These are phyloP conservation scores for Nitzschia sp. DNA, from an alignment of 108 stramenopile genomes.

Conservation along the genomic window DNA sequence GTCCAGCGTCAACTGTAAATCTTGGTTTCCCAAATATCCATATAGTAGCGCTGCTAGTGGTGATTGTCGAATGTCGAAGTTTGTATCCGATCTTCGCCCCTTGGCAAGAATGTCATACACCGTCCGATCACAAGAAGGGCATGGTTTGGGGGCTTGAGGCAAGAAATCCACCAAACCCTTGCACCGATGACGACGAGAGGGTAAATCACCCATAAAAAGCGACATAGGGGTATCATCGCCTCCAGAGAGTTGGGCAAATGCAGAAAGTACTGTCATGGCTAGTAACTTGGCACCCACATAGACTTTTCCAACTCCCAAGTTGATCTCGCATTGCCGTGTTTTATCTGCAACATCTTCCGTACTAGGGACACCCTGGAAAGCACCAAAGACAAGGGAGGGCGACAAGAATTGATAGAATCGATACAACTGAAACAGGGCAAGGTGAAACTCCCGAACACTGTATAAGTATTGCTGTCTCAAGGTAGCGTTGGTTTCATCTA, in stretches of 20 bases:
- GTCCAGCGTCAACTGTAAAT: conserved; percentile 15
- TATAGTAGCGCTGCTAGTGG: conserved; percentile 56
- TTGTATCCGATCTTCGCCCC: conserved; percentile 39
- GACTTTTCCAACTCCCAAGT: conserved; percentile 36
- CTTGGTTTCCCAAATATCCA: conserved; percentile 38
- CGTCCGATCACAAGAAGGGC: conserved; percentile 21
- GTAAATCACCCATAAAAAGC: conserved; percentile 53
- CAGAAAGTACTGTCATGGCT: conserved; percentile 39
- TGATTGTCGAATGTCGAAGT: conserved; percentile 53
- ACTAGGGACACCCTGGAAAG: conserved; percentile 37
- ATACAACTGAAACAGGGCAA: conserved; percentile 48
- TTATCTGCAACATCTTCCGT: conserved; percentile 19
- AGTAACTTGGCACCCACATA: conserved; percentile 57
- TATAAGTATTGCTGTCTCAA: conserved; percentile 46
- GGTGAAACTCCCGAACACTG: conserved; percentile 42
- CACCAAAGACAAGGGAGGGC: conserved; percentile 32
- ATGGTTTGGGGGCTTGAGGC: conserved; percentile 7
- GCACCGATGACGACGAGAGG: conserved; percentile 12
- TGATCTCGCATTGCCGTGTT: conserved; percentile 19
- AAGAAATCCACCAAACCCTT: conserved; percentile 11
- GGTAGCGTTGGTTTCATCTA: conserved; percentile 49
- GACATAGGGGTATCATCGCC: conserved; percentile 55
- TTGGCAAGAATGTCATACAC: conserved; percentile 46
- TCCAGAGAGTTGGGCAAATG: conserved; percentile 51
- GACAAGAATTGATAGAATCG: conserved; percentile 50